Evolutionary conservation across 2,329 filamentous ascomycete species (phyloP).

Genomic region (Bipolaris sorokiniana): DNA sequence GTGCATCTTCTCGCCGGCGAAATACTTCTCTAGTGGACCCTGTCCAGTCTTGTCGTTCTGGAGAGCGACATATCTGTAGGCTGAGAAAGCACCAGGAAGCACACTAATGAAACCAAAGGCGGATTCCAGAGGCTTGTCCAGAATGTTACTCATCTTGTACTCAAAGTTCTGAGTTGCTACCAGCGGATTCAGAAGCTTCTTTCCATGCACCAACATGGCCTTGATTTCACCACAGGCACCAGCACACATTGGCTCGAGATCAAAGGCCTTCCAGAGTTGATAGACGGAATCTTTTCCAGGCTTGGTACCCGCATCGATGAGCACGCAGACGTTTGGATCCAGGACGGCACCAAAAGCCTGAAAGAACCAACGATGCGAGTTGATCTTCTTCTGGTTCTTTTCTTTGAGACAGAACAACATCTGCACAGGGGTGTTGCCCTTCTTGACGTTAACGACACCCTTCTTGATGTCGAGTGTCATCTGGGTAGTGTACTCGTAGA

Average conservation of each 20-base stretch:
- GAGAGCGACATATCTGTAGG: slow-evolving; percentile 90
- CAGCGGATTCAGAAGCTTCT: slow-evolving; percentile 88
- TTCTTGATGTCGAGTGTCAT: slow-evolving; percentile 90
- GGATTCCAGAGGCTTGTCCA: slow-evolving; percentile 96
- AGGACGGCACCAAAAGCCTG: slow-evolving; percentile 91
- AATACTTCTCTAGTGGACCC: slow-evolving; percentile 94
- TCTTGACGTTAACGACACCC: slow-evolving; percentile 82
- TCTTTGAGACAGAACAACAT: slow-evolving; percentile 98
- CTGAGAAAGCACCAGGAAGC: slow-evolving; percentile 96
- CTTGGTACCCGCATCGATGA: slow-evolving; percentile 94
- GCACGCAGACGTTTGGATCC: slow-evolving; percentile 94
- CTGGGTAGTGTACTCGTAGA: slow-evolving; percentile 91
- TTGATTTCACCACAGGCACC: slow-evolving; percentile 99
- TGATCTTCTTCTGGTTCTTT: slow-evolving; percentile 99
- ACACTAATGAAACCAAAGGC: slow-evolving; percentile 98
- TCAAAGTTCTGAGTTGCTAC: slow-evolving; percentile 98
- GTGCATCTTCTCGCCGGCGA: slow-evolving; percentile 94
- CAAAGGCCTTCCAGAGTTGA: slow-evolving; percentile 97
- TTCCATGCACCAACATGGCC: slow-evolving; percentile 89
- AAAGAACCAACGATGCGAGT: slow-evolving; percentile 99
- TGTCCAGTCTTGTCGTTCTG: slow-evolving; percentile 96
- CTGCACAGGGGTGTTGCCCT: slow-evolving; percentile 86
- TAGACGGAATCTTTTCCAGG: slow-evolving; percentile 95
- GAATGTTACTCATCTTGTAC: slow-evolving; percentile 99
- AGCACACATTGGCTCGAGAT: slow-evolving; percentile 95